Conservation (phyloP, 306 rosid genomes). For the Mucuna pruriens region DNA sequence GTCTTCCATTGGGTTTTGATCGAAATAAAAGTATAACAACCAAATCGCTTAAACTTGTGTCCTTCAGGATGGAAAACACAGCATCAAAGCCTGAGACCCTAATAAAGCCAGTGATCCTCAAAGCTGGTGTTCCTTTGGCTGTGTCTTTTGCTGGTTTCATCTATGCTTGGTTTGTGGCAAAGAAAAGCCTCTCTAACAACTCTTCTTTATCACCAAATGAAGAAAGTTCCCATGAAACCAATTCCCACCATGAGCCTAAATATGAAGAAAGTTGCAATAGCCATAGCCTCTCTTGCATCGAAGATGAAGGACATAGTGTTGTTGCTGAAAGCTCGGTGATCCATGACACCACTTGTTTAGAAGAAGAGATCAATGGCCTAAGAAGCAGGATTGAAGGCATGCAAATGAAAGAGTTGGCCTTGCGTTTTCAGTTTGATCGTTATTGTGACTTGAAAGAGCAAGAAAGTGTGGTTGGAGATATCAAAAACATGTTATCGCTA, state of each 20-base stretch:
- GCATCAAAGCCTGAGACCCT: conserved; percentile 47
- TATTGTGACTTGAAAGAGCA: conserved; percentile 62
- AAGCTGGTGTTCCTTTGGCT: conserved; percentile 70
- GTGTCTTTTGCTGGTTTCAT: conserved; percentile 62
- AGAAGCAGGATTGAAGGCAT: conserved; percentile 54
- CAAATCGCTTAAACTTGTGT: background rate
- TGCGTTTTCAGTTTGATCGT: conserved; percentile 47
- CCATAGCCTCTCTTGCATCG: conserved; percentile 30
- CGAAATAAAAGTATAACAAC: background rate
- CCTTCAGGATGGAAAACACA: conserved; percentile 50
- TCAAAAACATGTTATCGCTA: conserved; percentile 48
- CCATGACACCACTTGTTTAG: conserved; percentile 22
- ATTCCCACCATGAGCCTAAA: conserved; percentile 24
- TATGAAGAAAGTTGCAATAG: conserved; percentile 45
- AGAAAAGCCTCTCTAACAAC: conserved; percentile 36
- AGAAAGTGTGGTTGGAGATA: conserved; percentile 53
- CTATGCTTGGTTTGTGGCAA: conserved; percentile 54
- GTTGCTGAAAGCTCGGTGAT: conserved; percentile 5
- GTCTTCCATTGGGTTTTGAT: background rate
- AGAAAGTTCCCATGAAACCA: conserved; percentile 22
- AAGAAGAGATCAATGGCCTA: conserved; percentile 49
- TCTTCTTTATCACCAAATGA: conserved; percentile 7
- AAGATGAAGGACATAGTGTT: conserved; percentile 33
- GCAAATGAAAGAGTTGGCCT: conserved; percentile 54
- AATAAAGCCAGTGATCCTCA: conserved; percentile 56